phyloP scores from a whole-genome alignment of 345 rosid species.

The Eucalyptus tenuipes region DNA sequence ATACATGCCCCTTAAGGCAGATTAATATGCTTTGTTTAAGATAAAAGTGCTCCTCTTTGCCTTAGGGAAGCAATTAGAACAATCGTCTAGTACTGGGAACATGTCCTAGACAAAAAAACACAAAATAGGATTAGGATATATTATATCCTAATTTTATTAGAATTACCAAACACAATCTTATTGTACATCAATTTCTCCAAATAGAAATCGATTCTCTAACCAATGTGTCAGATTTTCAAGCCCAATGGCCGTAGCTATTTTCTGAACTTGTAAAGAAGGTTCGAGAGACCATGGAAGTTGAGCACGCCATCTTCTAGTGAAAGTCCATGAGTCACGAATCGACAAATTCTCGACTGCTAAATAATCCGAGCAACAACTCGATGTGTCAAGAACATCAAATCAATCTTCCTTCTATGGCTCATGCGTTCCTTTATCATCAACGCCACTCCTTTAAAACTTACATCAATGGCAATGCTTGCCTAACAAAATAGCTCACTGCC shows the following conservation, averaged over 20 bases:
- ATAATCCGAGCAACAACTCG: no score
- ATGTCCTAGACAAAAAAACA: no score
- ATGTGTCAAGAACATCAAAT: fast-evolving
- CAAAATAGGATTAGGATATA: fast-evolving
- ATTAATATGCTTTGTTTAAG: neutral
- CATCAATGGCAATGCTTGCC: no score
- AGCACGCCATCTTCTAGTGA: no score
- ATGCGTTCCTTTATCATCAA: no score
- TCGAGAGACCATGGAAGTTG: neutral
- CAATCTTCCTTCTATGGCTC: fast-evolving
- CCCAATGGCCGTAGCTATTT: neutral
- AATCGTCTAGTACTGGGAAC: neutral
- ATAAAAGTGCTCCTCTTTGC: neutral
- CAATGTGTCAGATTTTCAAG: neutral
- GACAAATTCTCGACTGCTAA: fast-evolving
- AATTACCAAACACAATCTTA: no score
- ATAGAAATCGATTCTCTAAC: neutral
- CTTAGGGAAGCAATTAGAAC: neutral
- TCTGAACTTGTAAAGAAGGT: neutral
- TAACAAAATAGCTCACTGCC: no score
- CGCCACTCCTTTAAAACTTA: no score
- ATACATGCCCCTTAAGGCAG: neutral
- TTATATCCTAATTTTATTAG: fast-evolving
- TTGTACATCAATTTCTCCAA: neutral
- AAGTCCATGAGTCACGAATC: fast-evolving